A percentile compares a stretch with the other conserved stretches of the same genome.
phyloP scores from a whole-genome alignment of 805 yeast genomes.

The Candida quercuum region DNA sequence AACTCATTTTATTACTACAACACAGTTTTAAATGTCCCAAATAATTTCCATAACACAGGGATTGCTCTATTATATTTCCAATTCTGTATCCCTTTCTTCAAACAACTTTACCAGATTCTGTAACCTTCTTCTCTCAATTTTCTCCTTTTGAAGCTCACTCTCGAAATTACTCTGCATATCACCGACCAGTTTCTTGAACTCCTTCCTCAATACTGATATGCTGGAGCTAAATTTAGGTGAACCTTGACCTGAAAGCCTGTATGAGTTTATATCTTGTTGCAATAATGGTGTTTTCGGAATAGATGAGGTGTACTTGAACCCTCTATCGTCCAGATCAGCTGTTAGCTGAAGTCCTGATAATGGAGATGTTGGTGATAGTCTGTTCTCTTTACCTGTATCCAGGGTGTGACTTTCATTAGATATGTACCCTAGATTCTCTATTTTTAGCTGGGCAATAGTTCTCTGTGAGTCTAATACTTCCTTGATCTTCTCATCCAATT shows the following conservation, averaged over 20 bases:
- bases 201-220: conserved; percentile 56
- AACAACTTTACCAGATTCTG: conserved; percentile 33
- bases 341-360: conserved; percentile 18
- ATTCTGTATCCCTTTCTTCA: conserved; percentile 14
- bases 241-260: conserved; percentile 12
- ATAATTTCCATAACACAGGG: background rate
- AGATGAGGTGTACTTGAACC: background rate
- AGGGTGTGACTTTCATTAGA: too few species aligned
- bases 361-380: conserved; percentile 20
- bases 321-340: conserved; percentile 8
- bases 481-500: conserved; percentile 29
- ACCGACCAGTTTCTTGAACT: conserved; percentile 59
- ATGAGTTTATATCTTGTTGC: conserved; percentile 11
- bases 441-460: conserved; percentile 36
- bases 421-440: conserved; percentile 20
- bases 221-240: conserved; percentile 28
- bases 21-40: too few species aligned
- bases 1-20: too few species aligned
- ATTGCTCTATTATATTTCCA: too few species aligned
- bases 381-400: conserved; percentile 13
- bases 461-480: conserved; percentile 39
- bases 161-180: conserved; percentile 61
- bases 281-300: conserved; percentile 20
- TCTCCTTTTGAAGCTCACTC: conserved; percentile 50
- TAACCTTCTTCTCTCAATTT: conserved; percentile 42